These are phyloP conservation scores for Serendipita sp. DNA, from an alignment of 768 basidiomycete genomes.

Conservation along the genomic window DNA sequence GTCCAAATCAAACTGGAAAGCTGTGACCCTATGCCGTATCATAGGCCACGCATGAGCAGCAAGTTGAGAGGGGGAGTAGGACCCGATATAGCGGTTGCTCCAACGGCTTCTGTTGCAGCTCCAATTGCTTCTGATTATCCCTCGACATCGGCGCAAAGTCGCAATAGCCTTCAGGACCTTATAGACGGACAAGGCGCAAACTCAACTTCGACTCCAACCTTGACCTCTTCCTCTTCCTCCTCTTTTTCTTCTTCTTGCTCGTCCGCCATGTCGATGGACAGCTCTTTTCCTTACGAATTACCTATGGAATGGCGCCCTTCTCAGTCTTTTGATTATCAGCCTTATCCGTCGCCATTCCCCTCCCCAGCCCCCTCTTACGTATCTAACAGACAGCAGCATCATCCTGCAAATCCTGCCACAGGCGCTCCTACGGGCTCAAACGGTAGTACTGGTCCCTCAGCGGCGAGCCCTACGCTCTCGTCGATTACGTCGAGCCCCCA, in stretches of 20 bases:
- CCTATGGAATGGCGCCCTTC: slow-evolving; percentile 4
- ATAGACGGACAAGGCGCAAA: neutral
- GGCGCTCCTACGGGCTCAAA: neutral
- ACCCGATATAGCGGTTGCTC: neutral
- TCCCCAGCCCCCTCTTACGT: neutral
- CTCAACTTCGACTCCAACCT: neutral
- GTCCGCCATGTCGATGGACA: neutral
- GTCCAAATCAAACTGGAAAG: neutral
- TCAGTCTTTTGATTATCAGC: slow-evolving; percentile 2
- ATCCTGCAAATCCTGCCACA: neutral
- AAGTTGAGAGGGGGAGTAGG: neutral
- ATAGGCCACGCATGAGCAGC: too few relatives aligned
- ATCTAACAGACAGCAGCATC: neutral
- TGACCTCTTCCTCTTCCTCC: neutral
- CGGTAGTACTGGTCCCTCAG: neutral
- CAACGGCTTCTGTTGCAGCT: too few relatives aligned
- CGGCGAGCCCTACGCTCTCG: neutral
- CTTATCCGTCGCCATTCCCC: slow-evolving; percentile 2
- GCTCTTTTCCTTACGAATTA: slow-evolving; percentile 1
- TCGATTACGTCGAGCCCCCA: slow-evolving; percentile 1
- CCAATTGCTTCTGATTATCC: too few relatives aligned
- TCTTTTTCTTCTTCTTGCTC: neutral
- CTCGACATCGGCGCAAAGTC: too few relatives aligned
- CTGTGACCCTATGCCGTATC: too few relatives aligned
- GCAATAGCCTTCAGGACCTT: too few relatives aligned